Conservation (phyloP, 2,329 filamentous ascomycete species). For the Ambrosiella xylebori region DNA sequence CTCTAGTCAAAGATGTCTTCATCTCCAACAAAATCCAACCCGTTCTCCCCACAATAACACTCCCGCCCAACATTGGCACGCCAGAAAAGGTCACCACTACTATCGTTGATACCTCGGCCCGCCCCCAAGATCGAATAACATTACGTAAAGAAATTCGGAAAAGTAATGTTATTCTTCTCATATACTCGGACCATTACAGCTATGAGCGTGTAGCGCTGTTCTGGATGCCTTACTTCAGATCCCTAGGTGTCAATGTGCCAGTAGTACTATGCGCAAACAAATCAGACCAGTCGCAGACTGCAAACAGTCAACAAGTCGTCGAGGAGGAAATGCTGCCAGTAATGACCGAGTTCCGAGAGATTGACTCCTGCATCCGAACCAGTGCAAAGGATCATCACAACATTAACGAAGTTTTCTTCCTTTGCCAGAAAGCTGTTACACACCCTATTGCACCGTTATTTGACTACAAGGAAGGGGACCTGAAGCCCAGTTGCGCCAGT, state of each 20-base stretch:
- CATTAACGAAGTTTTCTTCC: slow-evolving; percentile 90
- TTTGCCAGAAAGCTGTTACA: slow-evolving; percentile 95
- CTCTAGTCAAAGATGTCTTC: slow-evolving; percentile 92
- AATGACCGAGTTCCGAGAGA: slow-evolving; percentile 97
- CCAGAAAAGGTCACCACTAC: slow-evolving; percentile 95
- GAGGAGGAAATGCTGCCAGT: slow-evolving; percentile 96
- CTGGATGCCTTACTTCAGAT: slow-evolving; percentile 97
- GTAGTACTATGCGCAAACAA: slow-evolving; percentile 97
- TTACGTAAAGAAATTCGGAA: slow-evolving; percentile 90
- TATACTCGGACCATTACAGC: slow-evolving; percentile 97
- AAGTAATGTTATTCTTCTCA: slow-evolving; percentile 87
- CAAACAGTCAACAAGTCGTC: slow-evolving; percentile 65
- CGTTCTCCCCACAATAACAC: slow-evolving; percentile 84
- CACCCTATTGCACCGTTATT: slow-evolving; percentile 93
- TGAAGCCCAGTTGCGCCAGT: slow-evolving; percentile 79
- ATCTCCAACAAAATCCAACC: slow-evolving; percentile 90
- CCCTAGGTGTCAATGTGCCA: slow-evolving; percentile 93
- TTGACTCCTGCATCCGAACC: slow-evolving; percentile 91
- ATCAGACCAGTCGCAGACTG: slow-evolving; percentile 65
- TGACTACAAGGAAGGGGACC: slow-evolving; percentile 75
- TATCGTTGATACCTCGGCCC: slow-evolving; percentile 90
- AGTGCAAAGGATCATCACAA: slow-evolving; percentile 86
- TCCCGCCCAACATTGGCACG: slow-evolving; percentile 80
- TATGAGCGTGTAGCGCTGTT: slow-evolving; percentile 94
- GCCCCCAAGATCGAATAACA: slow-evolving; percentile 80